Evolutionary conservation across 2,329 filamentous ascomycete genomes (phyloP), one percentile per base, ranked within the genome.

Genomic region (Diaporthe capsici): DNA sequence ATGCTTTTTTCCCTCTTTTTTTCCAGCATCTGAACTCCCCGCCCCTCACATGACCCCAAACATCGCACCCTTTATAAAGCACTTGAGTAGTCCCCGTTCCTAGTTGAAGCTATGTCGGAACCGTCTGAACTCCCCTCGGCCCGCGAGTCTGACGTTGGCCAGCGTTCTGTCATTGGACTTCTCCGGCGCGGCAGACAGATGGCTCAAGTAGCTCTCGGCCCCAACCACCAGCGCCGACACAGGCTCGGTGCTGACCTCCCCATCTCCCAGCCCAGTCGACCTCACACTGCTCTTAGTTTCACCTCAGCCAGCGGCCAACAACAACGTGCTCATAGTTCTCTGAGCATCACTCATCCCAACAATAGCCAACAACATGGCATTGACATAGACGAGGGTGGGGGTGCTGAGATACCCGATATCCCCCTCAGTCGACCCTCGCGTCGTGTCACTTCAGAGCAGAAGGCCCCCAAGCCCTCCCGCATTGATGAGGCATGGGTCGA

Each of bases 181-280:
- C 34, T 70, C 31, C 65, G 65, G 31, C 65, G 65, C 49, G 65
- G 65, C 34, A 70, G 34, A 70, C 44, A 55, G 4, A 70, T 70
- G 65, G 65, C 65, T 70, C 65, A 70, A 42, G 47, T 42, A 42
- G 65, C 65, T 42, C 65, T 70, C 34, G 65, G 65, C 47, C 65
- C 65, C 47, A 70, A 42, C 34, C 47, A 70, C 34, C 65, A 51
- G 22, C 65, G 65, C 65, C 65, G 65, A 42, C 47, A 68, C 2
- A 55, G 65, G 65, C 44, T 55, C 22, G 65, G 65, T 28, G 65
- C 9, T 28, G 65, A 70, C 8, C 65, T 70, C 65, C 22, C 13
- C 47, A 6, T 28, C 10, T 12, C 37, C n/a, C 47, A 70, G 34
- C 47, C 65, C 65, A 37, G 9, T 15, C 65, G 65, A 28, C 22